Percentiles rank a stretch among this genome's conserved stretches.
Evolutionary conservation across 352 stramenopile species (phyloP).

Genomic region (Phytophthora cajani): DNA sequence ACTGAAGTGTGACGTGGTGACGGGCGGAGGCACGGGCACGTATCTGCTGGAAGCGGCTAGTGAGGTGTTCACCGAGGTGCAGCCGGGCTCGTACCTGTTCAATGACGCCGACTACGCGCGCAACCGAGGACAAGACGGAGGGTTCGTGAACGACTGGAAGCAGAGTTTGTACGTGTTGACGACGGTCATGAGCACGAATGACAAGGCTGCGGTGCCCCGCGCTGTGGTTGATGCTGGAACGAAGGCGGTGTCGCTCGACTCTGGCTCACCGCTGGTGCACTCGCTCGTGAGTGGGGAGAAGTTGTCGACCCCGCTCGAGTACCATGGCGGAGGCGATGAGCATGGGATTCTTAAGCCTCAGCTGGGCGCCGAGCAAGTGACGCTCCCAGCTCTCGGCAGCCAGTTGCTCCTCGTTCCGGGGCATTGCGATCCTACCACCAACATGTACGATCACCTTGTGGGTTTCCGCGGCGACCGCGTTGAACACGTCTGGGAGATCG

Average conservation of each 20-base stretch:
- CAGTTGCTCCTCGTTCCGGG: slow-evolving; percentile 70
- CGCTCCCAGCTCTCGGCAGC: slow-evolving; percentile 58
- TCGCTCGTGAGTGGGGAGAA: slow-evolving; percentile 43
- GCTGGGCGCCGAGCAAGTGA: slow-evolving; percentile 19
- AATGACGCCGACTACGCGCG: slow-evolving; percentile 77
- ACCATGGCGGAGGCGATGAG: slow-evolving; percentile 69
- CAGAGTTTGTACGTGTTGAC: slow-evolving; percentile 76
- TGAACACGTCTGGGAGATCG: slow-evolving; percentile 65
- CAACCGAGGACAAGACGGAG: slow-evolving; percentile 54
- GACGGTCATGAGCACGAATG: slow-evolving; percentile 72
- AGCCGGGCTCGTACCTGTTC: slow-evolving; percentile 82
- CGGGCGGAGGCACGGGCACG: slow-evolving; percentile 73
- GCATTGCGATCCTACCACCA: slow-evolving; percentile 82
- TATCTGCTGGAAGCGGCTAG: slow-evolving; percentile 67
- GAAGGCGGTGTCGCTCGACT: slow-evolving; percentile 78
- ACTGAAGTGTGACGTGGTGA: slow-evolving; percentile 67
- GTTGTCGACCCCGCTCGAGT: slow-evolving; percentile 51
- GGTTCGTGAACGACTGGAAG: slow-evolving; percentile 53
- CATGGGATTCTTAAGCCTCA: slow-evolving; percentile 64
- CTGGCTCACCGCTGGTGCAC: slow-evolving; percentile 61
- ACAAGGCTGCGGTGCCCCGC: slow-evolving; percentile 35
- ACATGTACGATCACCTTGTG: slow-evolving; percentile 80
- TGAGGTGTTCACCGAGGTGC: slow-evolving; percentile 77
- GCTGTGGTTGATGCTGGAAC: slow-evolving; percentile 77
- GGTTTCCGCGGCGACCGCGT: slow-evolving; percentile 59